phyloP scores from a whole-genome alignment of 371 early-diverging fungal species.

The Choanephora cucurbitarum region DNA sequence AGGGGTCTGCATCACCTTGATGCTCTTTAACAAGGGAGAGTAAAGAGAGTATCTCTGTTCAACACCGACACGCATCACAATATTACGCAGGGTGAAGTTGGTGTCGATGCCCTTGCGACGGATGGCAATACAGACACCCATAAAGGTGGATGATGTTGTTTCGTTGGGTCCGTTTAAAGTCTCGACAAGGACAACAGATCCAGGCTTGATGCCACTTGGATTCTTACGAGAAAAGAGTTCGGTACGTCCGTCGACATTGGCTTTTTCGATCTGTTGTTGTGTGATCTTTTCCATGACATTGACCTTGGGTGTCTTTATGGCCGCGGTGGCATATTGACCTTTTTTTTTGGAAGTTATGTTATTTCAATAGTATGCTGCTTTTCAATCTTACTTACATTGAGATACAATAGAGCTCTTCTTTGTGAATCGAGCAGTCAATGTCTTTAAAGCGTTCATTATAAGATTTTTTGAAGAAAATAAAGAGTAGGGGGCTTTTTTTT shows the following conservation, averaged over 20 bases:
- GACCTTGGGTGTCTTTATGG: slow-evolving; percentile 57
- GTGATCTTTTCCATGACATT: slow-evolving; percentile 70
- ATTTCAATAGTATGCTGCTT: too few relatives aligned
- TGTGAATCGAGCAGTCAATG: slow-evolving; percentile 3
- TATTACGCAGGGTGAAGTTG: slow-evolving; percentile 78
- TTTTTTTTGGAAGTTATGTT: too few relatives aligned
- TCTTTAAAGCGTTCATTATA: slow-evolving; percentile 14
- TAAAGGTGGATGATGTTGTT: slow-evolving; percentile 68
- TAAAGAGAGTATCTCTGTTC: slow-evolving; percentile 79
- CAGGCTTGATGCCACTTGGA: slow-evolving; percentile 61
- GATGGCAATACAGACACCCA: slow-evolving; percentile 83
- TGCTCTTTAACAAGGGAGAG: slow-evolving; percentile 81
- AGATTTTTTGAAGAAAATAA: background rate
- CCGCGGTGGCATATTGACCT: slow-evolving; percentile 9
- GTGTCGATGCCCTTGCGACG: slow-evolving; percentile 78
- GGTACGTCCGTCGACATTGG: slow-evolving; percentile 64
- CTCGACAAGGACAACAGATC: slow-evolving; percentile 76
- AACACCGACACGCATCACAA: slow-evolving; percentile 81
- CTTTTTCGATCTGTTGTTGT: slow-evolving; percentile 60
- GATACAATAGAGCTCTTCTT: background rate
- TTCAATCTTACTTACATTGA: background rate
- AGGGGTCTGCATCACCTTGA: slow-evolving; percentile 71
- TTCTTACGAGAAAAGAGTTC: slow-evolving; percentile 59
- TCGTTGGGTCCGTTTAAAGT: slow-evolving; percentile 68
- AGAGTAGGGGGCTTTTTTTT: background rate